These are phyloP conservation scores for Candida krabiensis DNA, from an alignment of 805 yeast genomes.

Conservation along the genomic window DNA sequence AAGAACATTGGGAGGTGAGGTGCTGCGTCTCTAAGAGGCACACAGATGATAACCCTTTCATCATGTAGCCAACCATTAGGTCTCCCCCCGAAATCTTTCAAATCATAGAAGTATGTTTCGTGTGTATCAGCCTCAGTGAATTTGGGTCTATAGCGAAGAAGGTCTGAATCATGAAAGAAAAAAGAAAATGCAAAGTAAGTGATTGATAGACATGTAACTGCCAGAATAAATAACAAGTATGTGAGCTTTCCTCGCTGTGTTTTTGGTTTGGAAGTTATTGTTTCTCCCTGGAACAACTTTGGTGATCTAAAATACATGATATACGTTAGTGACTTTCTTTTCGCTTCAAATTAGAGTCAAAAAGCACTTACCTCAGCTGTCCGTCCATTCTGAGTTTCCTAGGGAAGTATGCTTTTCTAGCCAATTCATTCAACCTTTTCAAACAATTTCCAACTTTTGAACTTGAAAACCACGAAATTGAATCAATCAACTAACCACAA, in stretches of 20 bases:
- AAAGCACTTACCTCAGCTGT: no score
- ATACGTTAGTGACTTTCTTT: constrained; percentile 5
- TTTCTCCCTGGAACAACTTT: constrained; percentile 10
- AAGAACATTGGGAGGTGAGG: constrained; percentile 63
- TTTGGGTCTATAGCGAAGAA: constrained; percentile 17
- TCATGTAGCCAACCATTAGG: constrained; percentile 54
- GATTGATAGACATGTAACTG: constrained; percentile 1
- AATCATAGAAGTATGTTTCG: constrained; percentile 36
- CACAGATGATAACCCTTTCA: constrained; percentile 55
- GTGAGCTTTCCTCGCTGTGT: background rate
- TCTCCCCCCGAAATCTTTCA: constrained; percentile 42
- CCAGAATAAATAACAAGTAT: background rate
- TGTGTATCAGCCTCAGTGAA: constrained; percentile 11
- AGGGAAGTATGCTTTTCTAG: no score
- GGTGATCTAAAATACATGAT: constrained; percentile 15
- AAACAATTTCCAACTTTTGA: no score
- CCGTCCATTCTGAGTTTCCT: no score
- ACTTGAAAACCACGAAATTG: no score
- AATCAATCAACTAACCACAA: no score
- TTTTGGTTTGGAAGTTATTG: no score
- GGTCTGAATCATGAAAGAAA: constrained; percentile 1
- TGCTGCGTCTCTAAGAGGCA: constrained; percentile 60
- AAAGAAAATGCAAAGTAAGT: constrained; percentile 1
- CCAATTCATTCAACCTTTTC: no score
- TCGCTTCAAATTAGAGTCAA: no score